Evolutionary conservation across 352 stramenopile genomes (phyloP).

Genomic region (Phytophthora aleatoria): DNA sequence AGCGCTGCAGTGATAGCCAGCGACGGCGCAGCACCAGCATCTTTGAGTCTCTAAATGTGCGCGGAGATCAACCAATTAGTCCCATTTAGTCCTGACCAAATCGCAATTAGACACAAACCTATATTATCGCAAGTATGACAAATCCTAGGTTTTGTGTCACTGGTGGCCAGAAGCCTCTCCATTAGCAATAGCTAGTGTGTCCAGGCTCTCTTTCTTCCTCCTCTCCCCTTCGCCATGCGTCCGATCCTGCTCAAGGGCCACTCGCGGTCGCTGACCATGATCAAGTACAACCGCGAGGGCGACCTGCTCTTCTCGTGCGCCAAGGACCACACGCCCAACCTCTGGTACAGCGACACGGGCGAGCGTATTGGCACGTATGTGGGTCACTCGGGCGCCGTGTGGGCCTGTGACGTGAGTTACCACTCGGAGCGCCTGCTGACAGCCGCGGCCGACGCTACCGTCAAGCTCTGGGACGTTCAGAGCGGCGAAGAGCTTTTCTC

Average conservation of each 20-base stretch:
- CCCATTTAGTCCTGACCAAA: not conserved
- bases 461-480: slow-evolving; percentile 93
- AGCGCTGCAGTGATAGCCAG: not conserved
- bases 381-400: slow-evolving; percentile 97
- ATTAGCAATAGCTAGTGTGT: slow-evolving; percentile 2
- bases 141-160: slow-evolving; percentile 8
- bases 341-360: slow-evolving; percentile 98
- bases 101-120: not conserved
- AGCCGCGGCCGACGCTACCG: slow-evolving; percentile 94
- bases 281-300: slow-evolving; percentile 99
- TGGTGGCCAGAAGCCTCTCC: slow-evolving; percentile 20
- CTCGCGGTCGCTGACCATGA: slow-evolving; percentile 97
- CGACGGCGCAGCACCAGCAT: slow-evolving; percentile 1
- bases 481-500: slow-evolving; percentile 89
- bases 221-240: slow-evolving; percentile 64
- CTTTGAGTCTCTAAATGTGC: not conserved
- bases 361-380: slow-evolving; percentile 97
- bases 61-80: not conserved
- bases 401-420: slow-evolving; percentile 95
- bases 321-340: slow-evolving; percentile 95
- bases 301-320: slow-evolving; percentile 98
- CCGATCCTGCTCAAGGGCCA: slow-evolving; percentile 99
- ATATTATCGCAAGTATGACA: not conserved
- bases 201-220: slow-evolving; percentile 4
- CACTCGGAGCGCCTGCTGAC: slow-evolving; percentile 95